Evolutionary conservation across 768 basidiomycete genomes (phyloP).

Genomic region (Leccinum aurantiacum): DNA sequence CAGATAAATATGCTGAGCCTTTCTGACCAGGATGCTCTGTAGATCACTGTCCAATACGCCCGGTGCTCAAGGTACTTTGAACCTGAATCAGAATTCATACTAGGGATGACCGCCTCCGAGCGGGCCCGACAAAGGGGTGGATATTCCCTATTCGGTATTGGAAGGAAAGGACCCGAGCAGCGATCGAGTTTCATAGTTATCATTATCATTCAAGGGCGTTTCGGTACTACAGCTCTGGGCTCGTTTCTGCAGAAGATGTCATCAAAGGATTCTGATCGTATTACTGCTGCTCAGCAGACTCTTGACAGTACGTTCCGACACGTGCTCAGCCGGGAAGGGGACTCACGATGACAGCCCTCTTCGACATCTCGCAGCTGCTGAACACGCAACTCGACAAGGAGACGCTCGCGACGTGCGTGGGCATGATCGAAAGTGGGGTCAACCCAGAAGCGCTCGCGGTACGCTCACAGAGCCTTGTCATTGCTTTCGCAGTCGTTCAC

Average conservation of each 20-base stretch:
- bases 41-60: neutral
- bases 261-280: slow-evolving; percentile 56
- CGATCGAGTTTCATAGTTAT: neutral
- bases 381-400: slow-evolving; percentile 89
- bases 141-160: slow-evolving; percentile 10
- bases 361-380: slow-evolving; percentile 85
- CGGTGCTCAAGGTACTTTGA: neutral
- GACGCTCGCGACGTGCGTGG: slow-evolving; percentile 87
- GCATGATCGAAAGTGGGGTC: slow-evolving; percentile 89
- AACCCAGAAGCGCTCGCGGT: slow-evolving; percentile 93
- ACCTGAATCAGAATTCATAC: neutral
- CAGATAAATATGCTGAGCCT: neutral
- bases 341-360: slow-evolving; percentile 54
- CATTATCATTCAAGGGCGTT: neutral
- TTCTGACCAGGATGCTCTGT: neutral
- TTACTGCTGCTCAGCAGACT: slow-evolving; percentile 65
- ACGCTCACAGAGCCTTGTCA: slow-evolving; percentile 29
- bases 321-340: neutral
- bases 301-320: slow-evolving; percentile 56
- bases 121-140: neutral
- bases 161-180: neutral
- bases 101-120: neutral
- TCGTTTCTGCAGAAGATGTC: slow-evolving; percentile 27
- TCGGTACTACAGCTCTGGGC: neutral
- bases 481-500: slow-evolving; percentile 2